A percentile compares a stretch with the other conserved stretches of the same genome.
Conservation (phyloP, 164 flowering plant species). For the Chimonanthus salicifolius region DNA sequence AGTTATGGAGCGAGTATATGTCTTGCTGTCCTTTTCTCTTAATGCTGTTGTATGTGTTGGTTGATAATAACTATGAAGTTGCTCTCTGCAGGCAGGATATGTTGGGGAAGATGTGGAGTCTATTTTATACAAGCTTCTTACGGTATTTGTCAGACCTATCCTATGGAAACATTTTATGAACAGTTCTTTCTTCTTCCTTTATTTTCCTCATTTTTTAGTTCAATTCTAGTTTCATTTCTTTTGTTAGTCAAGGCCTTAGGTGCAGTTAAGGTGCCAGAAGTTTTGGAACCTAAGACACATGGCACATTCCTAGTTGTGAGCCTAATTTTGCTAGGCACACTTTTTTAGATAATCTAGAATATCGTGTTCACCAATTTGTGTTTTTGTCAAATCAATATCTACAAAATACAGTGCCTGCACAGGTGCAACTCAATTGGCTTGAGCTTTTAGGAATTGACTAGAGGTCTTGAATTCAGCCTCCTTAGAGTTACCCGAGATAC, state of each 20-base stretch:
- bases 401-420: too few species aligned
- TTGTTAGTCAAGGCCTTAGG: not conserved
- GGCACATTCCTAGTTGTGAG: too few species aligned
- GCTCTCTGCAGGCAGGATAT: constrained; percentile 82
- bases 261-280: too few species aligned
- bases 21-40: not conserved
- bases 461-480: too few species aligned
- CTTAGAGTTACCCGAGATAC: too few species aligned
- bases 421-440: too few species aligned
- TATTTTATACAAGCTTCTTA: constrained; percentile 78
- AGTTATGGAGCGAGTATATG: not conserved
- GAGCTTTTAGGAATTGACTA: too few species aligned
- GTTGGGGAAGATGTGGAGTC: constrained; percentile 99
- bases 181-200: not conserved
- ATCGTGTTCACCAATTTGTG: too few species aligned
- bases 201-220: not conserved
- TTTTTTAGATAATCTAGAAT: too few species aligned
- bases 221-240: not conserved
- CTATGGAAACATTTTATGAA: not conserved
- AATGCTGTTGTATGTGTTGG: not conserved
- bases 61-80: not conserved
- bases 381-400: too few species aligned
- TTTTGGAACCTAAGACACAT: too few species aligned
- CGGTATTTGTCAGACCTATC: constrained; percentile 35
- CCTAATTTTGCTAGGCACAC: too few species aligned